These are phyloP conservation scores for Colletotrichum camelliae DNA, from an alignment of 2,329 filamentous ascomycete species.

Conservation along the genomic window DNA sequence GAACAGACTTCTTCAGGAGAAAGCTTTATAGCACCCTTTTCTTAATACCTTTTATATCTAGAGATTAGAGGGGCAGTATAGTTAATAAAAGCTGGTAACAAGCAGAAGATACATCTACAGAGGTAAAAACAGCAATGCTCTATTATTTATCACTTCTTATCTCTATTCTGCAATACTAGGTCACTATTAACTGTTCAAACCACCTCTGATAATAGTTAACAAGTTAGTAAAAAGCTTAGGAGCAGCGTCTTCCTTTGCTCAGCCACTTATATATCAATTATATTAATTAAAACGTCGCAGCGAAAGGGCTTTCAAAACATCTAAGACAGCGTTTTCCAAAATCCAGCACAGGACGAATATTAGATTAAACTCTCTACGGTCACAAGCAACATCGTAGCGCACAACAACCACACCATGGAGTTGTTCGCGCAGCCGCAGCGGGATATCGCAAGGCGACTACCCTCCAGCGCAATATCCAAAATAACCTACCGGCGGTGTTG, in stretches of 20 bases:
- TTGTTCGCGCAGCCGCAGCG: not conserved
- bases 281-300: not conserved
- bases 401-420: not conserved
- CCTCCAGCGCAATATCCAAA: not conserved
- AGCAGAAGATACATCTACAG: not conserved
- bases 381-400: not conserved
- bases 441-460: not conserved
- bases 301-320: not conserved
- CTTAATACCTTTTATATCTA: not conserved
- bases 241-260: not conserved
- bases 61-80: not conserved
- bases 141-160: not conserved
- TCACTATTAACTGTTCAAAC: not conserved
- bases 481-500: not conserved
- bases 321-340: not conserved
- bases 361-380: not conserved
- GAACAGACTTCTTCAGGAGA: not conserved
- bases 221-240: not conserved
- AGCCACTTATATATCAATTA: not conserved
- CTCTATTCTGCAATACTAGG: accelerated
- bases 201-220: not conserved
- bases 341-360: not conserved
- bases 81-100: not conserved
- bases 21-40: not conserved
- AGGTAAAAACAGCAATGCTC: not conserved